Evolutionary conservation across 352 stramenopile species (phyloP).

Genomic region (Phytophthora brassicae): DNA sequence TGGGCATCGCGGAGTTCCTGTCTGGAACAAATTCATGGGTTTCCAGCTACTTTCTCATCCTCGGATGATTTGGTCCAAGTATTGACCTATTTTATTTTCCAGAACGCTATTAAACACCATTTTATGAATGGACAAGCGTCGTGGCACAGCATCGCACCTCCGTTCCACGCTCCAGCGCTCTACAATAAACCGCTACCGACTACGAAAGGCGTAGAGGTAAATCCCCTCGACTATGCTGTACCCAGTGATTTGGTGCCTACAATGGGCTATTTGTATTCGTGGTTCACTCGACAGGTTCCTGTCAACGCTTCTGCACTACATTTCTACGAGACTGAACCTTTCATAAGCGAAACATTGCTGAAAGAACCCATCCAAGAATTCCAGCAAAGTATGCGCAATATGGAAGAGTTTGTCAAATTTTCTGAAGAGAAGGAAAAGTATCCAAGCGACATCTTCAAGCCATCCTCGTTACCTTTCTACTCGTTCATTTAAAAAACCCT

Average conservation of each 20-base stretch:
- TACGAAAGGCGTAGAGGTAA: conserved; percentile 24
- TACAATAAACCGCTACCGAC: conserved; percentile 38
- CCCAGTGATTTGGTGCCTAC: conserved; percentile 30
- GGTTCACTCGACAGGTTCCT: conserved; percentile 30
- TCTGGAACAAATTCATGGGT: conserved; percentile 35
- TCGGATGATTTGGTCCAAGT: conserved; percentile 25
- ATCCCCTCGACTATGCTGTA: conserved; percentile 46
- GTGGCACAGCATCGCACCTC: conserved; percentile 40
- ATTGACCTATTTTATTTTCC: conserved; percentile 43
- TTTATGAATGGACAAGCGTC: conserved; percentile 45
- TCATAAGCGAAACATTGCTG: conserved; percentile 22
- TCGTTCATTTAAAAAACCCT: conserved; percentile 34
- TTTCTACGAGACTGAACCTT: conserved; percentile 24
- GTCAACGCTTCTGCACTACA: conserved; percentile 24
- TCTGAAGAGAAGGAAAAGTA: conserved; percentile 90
- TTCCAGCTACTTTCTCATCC: conserved; percentile 24
- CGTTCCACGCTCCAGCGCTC: conserved; percentile 30
- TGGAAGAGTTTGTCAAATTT: conserved; percentile 49
- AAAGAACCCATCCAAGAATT: conserved; percentile 27
- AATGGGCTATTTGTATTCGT: conserved; percentile 32
- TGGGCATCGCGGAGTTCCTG: conserved; percentile 34
- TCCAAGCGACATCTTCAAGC: conserved; percentile 49
- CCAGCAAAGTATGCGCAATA: conserved; percentile 29
- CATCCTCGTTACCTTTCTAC: conserved; percentile 35
- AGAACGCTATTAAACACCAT: conserved; percentile 44